phyloP scores from a whole-genome alignment of 208 protist species.

The Phytomonas serpens region DNA sequence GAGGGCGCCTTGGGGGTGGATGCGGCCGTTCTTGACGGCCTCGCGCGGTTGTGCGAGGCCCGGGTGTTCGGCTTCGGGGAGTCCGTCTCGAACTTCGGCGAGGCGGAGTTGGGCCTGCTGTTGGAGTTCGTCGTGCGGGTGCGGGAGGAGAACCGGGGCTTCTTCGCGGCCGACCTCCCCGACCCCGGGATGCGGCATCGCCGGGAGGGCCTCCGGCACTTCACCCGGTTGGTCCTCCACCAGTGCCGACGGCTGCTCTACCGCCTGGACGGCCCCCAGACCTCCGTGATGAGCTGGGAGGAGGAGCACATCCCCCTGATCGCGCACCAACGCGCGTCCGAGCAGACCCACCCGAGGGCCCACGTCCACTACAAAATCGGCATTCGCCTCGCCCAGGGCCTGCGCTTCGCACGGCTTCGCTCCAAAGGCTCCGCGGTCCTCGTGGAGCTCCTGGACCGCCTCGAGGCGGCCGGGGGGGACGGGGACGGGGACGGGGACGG shows the following conservation, averaged over 20 bases:
- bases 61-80: constrained; percentile 29
- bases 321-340: constrained; percentile 49
- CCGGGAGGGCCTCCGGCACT: constrained; percentile 17
- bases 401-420: constrained; percentile 45
- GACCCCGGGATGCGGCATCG: neutral
- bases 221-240: constrained; percentile 33
- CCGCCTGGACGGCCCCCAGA: constrained; percentile 28
- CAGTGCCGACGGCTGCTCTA: constrained; percentile 63
- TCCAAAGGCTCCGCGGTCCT: constrained; percentile 30
- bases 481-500: constrained; percentile 4
- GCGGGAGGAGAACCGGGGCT: constrained; percentile 38
- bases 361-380: constrained; percentile 69
- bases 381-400: constrained; percentile 55
- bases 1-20: constrained; percentile 4
- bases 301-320: constrained; percentile 61
- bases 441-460: constrained; percentile 41
- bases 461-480: constrained; percentile 8
- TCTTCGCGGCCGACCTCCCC: constrained; percentile 17
- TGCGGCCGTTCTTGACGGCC: constrained; percentile 16
- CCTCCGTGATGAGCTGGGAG: constrained; percentile 58
- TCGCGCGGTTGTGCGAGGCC: constrained; percentile 28
- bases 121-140: constrained; percentile 49
- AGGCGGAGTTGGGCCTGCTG: constrained; percentile 38
- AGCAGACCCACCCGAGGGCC: constrained; percentile 41
- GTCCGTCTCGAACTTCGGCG: constrained; percentile 55